phyloP scores from a whole-genome alignment of 148 eudicot genomes.

The Gaultheria prostrata region DNA sequence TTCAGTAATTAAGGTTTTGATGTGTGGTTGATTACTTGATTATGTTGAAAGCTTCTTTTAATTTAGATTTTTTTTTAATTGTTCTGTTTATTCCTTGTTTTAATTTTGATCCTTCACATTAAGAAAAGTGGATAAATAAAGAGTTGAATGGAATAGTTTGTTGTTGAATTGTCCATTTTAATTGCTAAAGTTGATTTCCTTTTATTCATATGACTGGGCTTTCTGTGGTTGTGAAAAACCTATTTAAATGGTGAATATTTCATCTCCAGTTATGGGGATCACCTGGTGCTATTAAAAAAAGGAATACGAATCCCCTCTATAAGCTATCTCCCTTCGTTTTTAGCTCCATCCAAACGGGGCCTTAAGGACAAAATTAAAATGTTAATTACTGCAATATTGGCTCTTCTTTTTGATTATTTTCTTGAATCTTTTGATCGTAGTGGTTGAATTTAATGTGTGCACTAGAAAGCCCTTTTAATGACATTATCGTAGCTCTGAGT shows the following conservation, averaged over 20 bases:
- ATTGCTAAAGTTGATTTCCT: neutral
- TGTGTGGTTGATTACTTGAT: neutral
- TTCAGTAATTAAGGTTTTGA: neutral
- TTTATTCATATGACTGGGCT: constrained; percentile 2
- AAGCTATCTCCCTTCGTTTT: too few species aligned
- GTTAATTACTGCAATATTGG: neutral
- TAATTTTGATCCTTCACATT: neutral
- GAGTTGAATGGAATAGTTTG: neutral
- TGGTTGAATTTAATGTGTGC: neutral
- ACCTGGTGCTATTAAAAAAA: neutral
- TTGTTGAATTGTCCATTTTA: neutral
- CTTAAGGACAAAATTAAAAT: neutral
- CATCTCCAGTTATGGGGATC: neutral
- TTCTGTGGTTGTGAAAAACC: neutral
- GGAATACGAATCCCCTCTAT: neutral
- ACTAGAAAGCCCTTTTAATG: neutral
- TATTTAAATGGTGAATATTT: neutral
- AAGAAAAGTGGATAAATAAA: neutral
- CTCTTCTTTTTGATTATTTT: neutral
- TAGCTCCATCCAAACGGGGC: too few species aligned
- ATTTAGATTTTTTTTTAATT: neutral
- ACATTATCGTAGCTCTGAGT: neutral
- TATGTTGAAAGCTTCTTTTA: neutral
- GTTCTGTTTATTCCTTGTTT: neutral
- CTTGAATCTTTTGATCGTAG: neutral